Evolutionary conservation across 148 eudicot genomes (phyloP), one percentile per base, ranked within the genome.

Genomic region (Nepenthes gracilis): DNA sequence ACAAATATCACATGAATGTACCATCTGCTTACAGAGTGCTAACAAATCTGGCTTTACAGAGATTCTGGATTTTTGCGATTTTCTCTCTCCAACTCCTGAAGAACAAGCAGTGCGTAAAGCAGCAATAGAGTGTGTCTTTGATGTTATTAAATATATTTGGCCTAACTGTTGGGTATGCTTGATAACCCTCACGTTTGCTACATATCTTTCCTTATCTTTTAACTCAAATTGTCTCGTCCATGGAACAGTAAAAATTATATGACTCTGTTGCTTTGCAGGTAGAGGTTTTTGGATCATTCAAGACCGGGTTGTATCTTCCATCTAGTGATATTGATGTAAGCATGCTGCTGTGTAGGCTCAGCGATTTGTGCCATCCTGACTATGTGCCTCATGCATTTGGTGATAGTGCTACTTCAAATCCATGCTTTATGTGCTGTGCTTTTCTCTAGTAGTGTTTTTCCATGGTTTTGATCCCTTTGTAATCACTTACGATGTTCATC

Each of bases 261-360:
- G 35, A 7, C 51, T 14, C 14, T 50, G 35, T 50, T 69, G 59
- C 54, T 40, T 76, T 79, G 70, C 88, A 92, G 98, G 88, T 79
- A 33, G 96, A 88, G 75, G 91, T 92, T 71, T 92, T 92, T 52
- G 98, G 98, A 38, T 92, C 98, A 1, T 92, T 85, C 76, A 86
- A 74, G 80, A 92, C 98, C n/a, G 98, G 98, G 52, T 83, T 92
- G 52, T 92, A 85, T 78, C 90, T 92, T 67, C 98, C 98, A 54
- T 82, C 86, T 48, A 92, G 98, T 68, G 98, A 92, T 70, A 75
- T 92, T 66, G 98, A 93, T 84, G 98, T 93, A 84, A 81, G 85
- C 67, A 35, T 63, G 49, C 37, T 58, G 54, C 68, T 61, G 66
- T 50, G 33, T 58, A 36, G 32, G 36, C 55, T 33, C 38, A 36